Evolutionary conservation across 371 early-diverging fungal species (phyloP).

Genomic region (Apophysomyces trapeziformis): DNA sequence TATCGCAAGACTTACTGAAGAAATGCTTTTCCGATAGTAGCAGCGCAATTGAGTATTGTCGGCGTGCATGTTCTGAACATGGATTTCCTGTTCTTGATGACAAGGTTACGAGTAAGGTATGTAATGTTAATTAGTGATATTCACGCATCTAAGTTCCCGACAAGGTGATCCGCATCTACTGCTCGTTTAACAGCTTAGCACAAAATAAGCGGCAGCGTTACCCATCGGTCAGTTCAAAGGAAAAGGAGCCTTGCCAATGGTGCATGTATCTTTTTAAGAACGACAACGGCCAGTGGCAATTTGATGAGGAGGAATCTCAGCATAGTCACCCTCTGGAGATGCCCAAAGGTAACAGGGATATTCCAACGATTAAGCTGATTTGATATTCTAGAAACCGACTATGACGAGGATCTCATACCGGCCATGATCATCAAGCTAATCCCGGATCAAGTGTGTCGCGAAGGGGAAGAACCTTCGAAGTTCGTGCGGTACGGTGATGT

Average conservation of each 20-base stretch:
- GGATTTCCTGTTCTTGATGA: neutral
- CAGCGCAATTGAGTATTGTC: neutral
- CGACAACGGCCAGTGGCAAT: neutral
- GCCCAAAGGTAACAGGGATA: neutral
- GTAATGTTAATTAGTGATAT: neutral
- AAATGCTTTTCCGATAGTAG: neutral
- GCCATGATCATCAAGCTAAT: neutral
- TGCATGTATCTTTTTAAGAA: neutral
- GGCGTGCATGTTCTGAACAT: neutral
- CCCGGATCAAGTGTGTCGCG: neutral
- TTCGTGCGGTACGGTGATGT: neutral
- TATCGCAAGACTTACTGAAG: neutral
- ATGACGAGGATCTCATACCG: neutral
- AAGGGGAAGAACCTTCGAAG: neutral
- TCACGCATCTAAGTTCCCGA: neutral
- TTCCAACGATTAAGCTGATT: neutral
- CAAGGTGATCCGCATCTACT: neutral
- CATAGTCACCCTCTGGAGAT: neutral
- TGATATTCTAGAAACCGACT: neutral
- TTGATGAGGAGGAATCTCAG: neutral
- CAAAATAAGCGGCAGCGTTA: neutral
- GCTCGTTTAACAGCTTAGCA: neutral
- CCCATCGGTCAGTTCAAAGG: neutral
- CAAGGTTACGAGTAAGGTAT: neutral
- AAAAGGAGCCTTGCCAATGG: neutral